Evolutionary conservation across 1,284 basidiomycete species (phyloP).

Genomic region (Wolfiporia cocos): DNA sequence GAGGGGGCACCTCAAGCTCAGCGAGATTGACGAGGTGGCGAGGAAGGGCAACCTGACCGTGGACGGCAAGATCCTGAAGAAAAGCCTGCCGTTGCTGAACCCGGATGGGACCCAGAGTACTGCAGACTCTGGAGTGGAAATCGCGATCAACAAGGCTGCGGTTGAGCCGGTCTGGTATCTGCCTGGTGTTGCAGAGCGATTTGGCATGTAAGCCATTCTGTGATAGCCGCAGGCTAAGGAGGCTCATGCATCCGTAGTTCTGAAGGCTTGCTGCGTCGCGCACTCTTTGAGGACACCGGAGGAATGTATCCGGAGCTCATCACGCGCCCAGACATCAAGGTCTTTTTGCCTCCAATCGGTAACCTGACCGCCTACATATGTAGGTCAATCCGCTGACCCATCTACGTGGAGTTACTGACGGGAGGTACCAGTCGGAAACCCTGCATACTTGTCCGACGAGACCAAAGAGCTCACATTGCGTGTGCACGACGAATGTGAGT

Average conservation of each 20-base stretch:
- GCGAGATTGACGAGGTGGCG: constrained; percentile 83
- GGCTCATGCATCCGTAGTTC: constrained; percentile 40
- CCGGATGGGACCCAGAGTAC: constrained; percentile 53
- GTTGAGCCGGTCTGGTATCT: constrained; percentile 94
- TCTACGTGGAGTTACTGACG: neutral
- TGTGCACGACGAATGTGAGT: constrained; percentile 89
- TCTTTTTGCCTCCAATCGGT: constrained; percentile 94
- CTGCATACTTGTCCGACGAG: constrained; percentile 73
- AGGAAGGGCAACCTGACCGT: constrained; percentile 70
- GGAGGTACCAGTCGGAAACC: constrained; percentile 61
- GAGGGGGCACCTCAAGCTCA: constrained; percentile 83
- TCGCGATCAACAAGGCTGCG: constrained; percentile 83
- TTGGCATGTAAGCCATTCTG: constrained; percentile 67
- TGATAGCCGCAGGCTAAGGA: neutral
- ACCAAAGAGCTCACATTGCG: constrained; percentile 86
- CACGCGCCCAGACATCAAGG: constrained; percentile 91
- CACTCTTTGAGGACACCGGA: constrained; percentile 92
- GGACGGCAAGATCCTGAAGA: constrained; percentile 82
- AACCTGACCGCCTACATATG: constrained; percentile 92
- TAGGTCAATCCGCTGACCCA: constrained; percentile 25
- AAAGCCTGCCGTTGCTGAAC: constrained; percentile 52
- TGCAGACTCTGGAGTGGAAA: constrained; percentile 79
- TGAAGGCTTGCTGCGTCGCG: constrained; percentile 79
- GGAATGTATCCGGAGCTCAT: constrained; percentile 97
- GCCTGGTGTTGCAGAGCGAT: constrained; percentile 87